A percentile compares a stretch with the other conserved stretches of the same genome.
Conservation (phyloP, 1,284 basidiomycete genomes). For the Paramarasmius palmivorus region DNA sequence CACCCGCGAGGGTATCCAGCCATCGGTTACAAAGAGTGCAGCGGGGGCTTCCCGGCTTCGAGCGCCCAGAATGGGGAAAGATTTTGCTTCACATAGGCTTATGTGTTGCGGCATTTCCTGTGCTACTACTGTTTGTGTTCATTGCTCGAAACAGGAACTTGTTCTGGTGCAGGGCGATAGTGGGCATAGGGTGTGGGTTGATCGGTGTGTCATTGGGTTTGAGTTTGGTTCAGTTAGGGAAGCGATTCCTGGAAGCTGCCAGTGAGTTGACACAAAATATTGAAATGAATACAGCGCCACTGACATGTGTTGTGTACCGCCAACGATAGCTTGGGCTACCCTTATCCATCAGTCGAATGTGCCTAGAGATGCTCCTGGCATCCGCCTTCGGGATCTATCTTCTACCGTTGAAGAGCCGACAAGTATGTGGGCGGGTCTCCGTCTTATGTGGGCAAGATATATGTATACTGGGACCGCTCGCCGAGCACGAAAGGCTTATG, state of each 20-base stretch:
- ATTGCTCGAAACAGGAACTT: background rate
- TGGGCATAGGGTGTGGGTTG: background rate
- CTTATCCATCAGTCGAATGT: constrained; percentile 6
- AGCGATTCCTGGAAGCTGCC: background rate
- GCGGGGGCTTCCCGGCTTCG: background rate
- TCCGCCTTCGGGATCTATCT: background rate
- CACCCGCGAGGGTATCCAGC: background rate
- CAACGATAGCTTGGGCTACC: constrained; percentile 3
- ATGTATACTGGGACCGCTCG: constrained; percentile 25
- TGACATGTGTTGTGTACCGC: background rate
- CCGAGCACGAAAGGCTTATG: constrained; percentile 29
- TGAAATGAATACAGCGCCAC: background rate
- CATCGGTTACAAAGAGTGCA: background rate
- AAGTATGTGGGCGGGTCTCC: background rate
- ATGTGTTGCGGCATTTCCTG: constrained; percentile 7
- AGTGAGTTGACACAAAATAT: background rate
- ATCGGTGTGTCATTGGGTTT: constrained; percentile 1
- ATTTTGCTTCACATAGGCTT: constrained; percentile 9
- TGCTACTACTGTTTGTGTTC: constrained; percentile 2
- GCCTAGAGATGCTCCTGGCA: background rate
- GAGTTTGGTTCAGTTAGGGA: background rate
- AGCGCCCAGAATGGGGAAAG: constrained; percentile 9
- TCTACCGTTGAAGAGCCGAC: background rate
- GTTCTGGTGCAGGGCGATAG: constrained; percentile 2
- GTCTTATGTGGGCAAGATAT: background rate